phyloP scores from a whole-genome alignment of 1,284 basidiomycete genomes.

The Ustilago hordei region DNA sequence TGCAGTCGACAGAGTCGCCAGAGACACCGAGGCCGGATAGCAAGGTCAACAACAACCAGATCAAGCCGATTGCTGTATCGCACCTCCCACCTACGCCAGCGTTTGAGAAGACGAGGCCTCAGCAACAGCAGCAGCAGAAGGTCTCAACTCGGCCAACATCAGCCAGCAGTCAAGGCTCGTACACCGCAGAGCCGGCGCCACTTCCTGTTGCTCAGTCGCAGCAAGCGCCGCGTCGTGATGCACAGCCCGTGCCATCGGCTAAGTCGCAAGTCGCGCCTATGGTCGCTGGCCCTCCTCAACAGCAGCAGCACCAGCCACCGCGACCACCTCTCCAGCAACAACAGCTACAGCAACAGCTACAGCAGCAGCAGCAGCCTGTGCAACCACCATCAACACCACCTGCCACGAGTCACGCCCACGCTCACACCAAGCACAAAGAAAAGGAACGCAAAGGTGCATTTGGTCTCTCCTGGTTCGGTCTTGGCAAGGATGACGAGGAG shows the following conservation, averaged over 20 bases:
- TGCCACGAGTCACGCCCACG: slow-evolving; percentile 7
- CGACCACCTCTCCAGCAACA: slow-evolving; percentile 20
- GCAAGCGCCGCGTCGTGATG: slow-evolving; percentile 20
- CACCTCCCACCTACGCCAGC: slow-evolving; percentile 54
- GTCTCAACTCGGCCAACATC: slow-evolving; percentile 21
- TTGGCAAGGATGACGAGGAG: slow-evolving; percentile 66
- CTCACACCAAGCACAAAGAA: slow-evolving; percentile 45
- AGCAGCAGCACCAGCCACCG: slow-evolving; percentile 11
- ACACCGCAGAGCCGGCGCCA: not conserved
- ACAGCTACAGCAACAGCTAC: no score
- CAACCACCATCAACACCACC: slow-evolving; percentile 16
- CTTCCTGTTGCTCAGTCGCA: not conserved
- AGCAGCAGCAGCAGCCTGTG: slow-evolving; percentile 1
- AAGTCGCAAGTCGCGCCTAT: slow-evolving; percentile 29
- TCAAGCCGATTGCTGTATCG: slow-evolving; percentile 51
- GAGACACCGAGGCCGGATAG: slow-evolving; percentile 21
- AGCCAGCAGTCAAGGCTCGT: slow-evolving; percentile 14
- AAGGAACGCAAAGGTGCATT: slow-evolving; percentile 64
- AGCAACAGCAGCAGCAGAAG: slow-evolving; percentile 25
- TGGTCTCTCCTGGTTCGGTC: slow-evolving; percentile 66
- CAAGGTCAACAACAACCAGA: slow-evolving; percentile 25
- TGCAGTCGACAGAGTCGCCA: slow-evolving; percentile 2
- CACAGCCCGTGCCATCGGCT: not conserved
- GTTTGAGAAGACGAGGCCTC: slow-evolving; percentile 52
- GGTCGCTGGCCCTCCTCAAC: slow-evolving; percentile 6